These are phyloP conservation scores for Artomyces pyxidatus DNA, from an alignment of 768 basidiomycete genomes.

Conservation along the genomic window DNA sequence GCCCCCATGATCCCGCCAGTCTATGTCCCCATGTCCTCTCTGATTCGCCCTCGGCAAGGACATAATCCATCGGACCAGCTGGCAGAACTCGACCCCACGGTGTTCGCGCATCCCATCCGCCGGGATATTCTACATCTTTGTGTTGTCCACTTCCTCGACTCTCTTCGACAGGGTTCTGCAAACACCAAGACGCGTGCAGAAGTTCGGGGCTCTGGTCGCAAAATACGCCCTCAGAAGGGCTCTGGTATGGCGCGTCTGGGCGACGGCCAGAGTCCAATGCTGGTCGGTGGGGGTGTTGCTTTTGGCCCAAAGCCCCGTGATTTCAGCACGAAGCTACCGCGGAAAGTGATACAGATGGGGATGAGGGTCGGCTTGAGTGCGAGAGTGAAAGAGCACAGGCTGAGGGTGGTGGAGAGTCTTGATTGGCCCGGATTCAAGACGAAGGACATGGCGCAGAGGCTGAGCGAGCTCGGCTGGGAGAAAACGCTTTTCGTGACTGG, in stretches of 20 bases:
- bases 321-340: constrained; percentile 86
- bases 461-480: constrained; percentile 55
- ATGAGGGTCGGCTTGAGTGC: constrained; percentile 84
- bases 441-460: constrained; percentile 49
- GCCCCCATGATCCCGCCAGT: no score
- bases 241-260: constrained; percentile 85
- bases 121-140: constrained; percentile 91
- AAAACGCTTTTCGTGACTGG: constrained; percentile 77
- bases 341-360: constrained; percentile 89
- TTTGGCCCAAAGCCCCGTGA: constrained; percentile 90
- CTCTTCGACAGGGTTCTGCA: constrained; percentile 86
- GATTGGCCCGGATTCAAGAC: constrained; percentile 73
- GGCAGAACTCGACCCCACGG: constrained; percentile 64
- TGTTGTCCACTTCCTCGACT: constrained; percentile 80
- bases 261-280: constrained; percentile 79
- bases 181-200: constrained; percentile 88
- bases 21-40: constrained; percentile 53
- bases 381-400: constrained; percentile 63
- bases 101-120: constrained; percentile 85
- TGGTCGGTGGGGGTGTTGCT: constrained; percentile 85
- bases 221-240: constrained; percentile 90
- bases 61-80: constrained; percentile 35
- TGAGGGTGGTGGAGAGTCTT: constrained; percentile 69
- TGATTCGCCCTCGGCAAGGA: constrained; percentile 37
- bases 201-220: constrained; percentile 81